These are phyloP conservation scores for Russula virescens DNA, from an alignment of 768 basidiomycete genomes.

Conservation along the genomic window DNA sequence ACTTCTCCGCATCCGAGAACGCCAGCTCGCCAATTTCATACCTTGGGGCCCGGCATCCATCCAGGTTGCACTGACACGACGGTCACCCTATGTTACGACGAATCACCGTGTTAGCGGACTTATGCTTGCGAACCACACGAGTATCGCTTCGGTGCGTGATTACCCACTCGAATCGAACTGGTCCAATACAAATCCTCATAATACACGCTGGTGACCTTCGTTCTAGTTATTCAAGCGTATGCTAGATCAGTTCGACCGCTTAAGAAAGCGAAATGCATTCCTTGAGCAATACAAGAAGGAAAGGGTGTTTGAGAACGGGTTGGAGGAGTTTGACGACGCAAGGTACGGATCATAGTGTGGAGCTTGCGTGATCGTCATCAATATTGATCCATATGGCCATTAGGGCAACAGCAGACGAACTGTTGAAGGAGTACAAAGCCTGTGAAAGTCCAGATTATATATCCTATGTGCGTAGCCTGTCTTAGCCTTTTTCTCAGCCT, in stretches of 20 bases:
- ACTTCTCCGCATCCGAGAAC: constrained; percentile 90
- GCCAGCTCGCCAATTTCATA: constrained; percentile 95
- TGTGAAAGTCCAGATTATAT: constrained; percentile 96
- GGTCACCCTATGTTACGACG: constrained; percentile 80
- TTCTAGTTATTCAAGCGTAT: constrained; percentile 88
- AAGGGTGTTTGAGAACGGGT: constrained; percentile 85
- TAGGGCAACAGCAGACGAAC: constrained; percentile 80
- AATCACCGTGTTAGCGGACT: constrained; percentile 95
- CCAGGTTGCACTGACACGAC: constrained; percentile 91
- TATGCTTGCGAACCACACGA: constrained; percentile 99
- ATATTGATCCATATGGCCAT: constrained; percentile 1
- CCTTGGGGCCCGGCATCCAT: constrained; percentile 99
- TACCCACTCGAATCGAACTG: not conserved
- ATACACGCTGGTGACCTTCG: not conserved
- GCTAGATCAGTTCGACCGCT: constrained; percentile 88
- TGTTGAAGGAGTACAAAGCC: constrained; percentile 92
- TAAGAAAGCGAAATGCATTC: constrained; percentile 87
- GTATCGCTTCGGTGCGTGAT: constrained; percentile 79
- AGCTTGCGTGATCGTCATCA: not conserved
- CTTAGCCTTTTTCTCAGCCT: not conserved
- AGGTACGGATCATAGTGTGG: constrained; percentile 45
- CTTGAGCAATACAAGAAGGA: constrained; percentile 98
- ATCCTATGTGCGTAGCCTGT: constrained; percentile 54
- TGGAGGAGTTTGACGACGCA: constrained; percentile 98
- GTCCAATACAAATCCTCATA: not conserved